Evolutionary conservation across 2,329 filamentous ascomycete genomes (phyloP), one percentile per base, ranked within the genome.

Genomic region (Fusarium newnesense): DNA sequence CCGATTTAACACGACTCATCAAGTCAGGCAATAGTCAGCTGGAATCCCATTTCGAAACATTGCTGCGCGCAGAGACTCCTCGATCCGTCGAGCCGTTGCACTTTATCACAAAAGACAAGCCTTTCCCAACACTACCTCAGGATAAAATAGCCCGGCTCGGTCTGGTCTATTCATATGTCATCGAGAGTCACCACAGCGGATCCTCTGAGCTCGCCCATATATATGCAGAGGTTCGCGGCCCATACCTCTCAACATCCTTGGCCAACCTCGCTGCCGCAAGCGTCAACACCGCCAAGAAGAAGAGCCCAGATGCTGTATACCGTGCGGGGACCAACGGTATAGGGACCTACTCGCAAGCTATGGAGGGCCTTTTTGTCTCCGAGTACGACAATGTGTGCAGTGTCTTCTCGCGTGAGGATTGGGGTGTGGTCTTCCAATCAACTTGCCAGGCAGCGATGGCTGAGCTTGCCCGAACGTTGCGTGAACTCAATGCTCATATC

Each of bases 351-450:
- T 93, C 94, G 0, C 91, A 92, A 77, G 94, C 93, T 1, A 90
- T 99, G 83, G 94, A 98, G 80, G 93, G 92, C 11, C 91, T 98
- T 70, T 96, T 97, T 74, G 83, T 93, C 32, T 91, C 95, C 16
- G 96, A 99, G 82, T 95, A 97, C 81, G 94, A 97, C 66, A 97
- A 95, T 78, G 93, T 98, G 52, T 94, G 92, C 79, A 92, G 90
- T 70, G 90, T 99, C 64, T 99, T 98, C 80, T 88, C 91, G 32
- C 89, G 93, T 13, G 94, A 96, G 64, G 94, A 97, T 79, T 97
- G 94, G 91, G 91, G 91, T 2, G 85, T 90, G 37, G 91, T 96
- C 13, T 92, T 97, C 75, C 91, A 93, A 76, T 87, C 91, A 21
- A 95, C 95, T 4, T 96, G 94, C 79, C 92, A 94, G 77, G 86